Base-by-base conservation (phyloP, 192 early-diverging fungal species). In the Martensiomyces pterosporus region DNA sequence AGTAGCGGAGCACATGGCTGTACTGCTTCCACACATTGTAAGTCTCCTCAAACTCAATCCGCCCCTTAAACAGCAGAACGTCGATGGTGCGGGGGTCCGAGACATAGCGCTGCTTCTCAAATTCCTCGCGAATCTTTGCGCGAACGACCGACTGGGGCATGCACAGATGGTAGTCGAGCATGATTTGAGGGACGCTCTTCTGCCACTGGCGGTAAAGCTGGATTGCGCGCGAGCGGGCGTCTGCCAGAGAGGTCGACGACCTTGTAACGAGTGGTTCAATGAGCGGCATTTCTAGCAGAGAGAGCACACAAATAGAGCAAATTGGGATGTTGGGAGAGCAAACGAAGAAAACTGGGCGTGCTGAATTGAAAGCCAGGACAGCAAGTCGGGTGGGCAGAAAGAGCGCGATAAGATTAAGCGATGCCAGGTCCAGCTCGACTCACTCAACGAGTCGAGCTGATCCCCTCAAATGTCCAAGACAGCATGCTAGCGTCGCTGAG, bases 21-120 rank as follows among this genome's bases (percentile, higher is more conserved):
- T 80, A 79, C 74, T 91, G 85, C 78, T 96, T 96, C 93, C 92
- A 94, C 23, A 85, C 80, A 50, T 96, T 91, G 70, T 90, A 65
- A 5, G 90, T 92, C 77, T 96, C 93, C 45, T 90, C 85, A 39
- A 82, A 84, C 52, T 96, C 93, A 56, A 84, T 79, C 37, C 81
- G 80, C 16, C 93, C 91, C 76, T 94, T 96, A 58, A 90, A 80
- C 59, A 91, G 57, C 44, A 96, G 76, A 39, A 93, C 76, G 55
- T 96, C 93, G 60, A 89, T 82, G 17, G 85, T 76, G 23, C 76
- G 70, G 21, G 85, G 64, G 64, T 96, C 82, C 13, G 79, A 75
- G 29, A 93, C 85, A 62, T 78, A 79, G 41, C 85, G 82, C 60
- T 93, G 80, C 54, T 85, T 86, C 47, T 92, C 91, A 65, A 93